Conservation (phyloP, 768 basidiomycete species). For the Strobilomyces dryophilus region DNA sequence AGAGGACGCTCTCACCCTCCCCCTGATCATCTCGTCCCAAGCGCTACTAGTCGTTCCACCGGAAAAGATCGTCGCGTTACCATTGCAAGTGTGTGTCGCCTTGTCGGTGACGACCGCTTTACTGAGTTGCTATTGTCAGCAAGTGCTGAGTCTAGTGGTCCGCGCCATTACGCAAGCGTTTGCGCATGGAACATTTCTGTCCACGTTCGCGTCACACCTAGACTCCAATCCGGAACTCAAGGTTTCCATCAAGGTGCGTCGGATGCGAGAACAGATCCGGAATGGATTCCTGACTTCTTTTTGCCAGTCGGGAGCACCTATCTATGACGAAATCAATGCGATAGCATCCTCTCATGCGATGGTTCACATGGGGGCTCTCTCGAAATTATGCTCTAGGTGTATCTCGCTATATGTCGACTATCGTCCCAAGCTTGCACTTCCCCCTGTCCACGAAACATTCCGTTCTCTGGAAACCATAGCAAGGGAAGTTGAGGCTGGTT, state of each 20-base stretch:
- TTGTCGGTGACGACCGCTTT: slow-evolving; percentile 16
- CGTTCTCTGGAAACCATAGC: slow-evolving; percentile 34
- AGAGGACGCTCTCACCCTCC: slow-evolving; percentile 41
- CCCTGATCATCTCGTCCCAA: slow-evolving; percentile 57
- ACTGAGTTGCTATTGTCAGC: slow-evolving; percentile 7
- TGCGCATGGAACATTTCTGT: slow-evolving; percentile 51
- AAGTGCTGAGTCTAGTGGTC: slow-evolving; percentile 33
- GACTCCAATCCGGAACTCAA: slow-evolving; percentile 17
- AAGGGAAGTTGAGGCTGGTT: slow-evolving; percentile 43
- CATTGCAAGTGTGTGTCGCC: slow-evolving; percentile 42
- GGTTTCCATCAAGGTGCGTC: slow-evolving; percentile 17
- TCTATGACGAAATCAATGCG: slow-evolving; percentile 32
- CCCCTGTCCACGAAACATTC: slow-evolving; percentile 26
- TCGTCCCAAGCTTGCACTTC: slow-evolving; percentile 28
- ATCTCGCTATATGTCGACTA: slow-evolving; percentile 34
- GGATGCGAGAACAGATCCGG: not conserved
- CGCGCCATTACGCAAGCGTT: slow-evolving; percentile 55
- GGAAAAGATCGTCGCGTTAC: slow-evolving; percentile 55
- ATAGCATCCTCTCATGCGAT: slow-evolving; percentile 36
- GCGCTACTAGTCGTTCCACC: slow-evolving; percentile 53
- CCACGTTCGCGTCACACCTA: slow-evolving; percentile 36
- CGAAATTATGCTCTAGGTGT: slow-evolving; percentile 35
- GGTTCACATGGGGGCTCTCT: slow-evolving; percentile 36
- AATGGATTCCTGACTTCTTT: slow-evolving; percentile 1
- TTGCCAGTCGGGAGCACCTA: slow-evolving; percentile 30